phyloP scores from a whole-genome alignment of 768 basidiomycete species.

The Zangia roseola region DNA sequence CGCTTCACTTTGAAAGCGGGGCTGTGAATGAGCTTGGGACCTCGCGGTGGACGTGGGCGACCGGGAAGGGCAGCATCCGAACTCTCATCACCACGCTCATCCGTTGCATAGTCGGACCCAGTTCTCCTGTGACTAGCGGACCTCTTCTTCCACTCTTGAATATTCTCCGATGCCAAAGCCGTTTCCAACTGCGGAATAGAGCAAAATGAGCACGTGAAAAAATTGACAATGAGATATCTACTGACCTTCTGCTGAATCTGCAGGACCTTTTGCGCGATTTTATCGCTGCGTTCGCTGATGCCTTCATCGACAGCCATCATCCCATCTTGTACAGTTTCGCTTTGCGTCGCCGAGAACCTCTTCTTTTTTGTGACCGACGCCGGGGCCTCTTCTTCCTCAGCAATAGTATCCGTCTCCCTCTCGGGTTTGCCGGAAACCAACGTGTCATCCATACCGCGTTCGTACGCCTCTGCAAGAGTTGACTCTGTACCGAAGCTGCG shows the following conservation, averaged over 20 bases:
- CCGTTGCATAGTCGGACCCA: constrained; percentile 30
- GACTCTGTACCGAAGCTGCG: constrained; percentile 80
- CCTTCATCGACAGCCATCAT: constrained; percentile 87
- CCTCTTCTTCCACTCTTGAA: constrained; percentile 33
- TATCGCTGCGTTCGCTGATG: constrained; percentile 81
- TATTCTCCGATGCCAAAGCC: constrained; percentile 62
- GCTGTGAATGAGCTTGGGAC: constrained; percentile 32
- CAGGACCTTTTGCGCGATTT: constrained; percentile 83
- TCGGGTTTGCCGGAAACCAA: constrained; percentile 36
- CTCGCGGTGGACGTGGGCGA: constrained; percentile 41
- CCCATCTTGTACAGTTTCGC: constrained; percentile 66
- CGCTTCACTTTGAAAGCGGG: constrained; percentile 40
- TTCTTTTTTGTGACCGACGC: constrained; percentile 57
- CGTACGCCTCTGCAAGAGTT: constrained; percentile 70
- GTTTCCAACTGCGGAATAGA: constrained; percentile 58
- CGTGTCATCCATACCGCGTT: constrained; percentile 41
- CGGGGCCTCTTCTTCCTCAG: constrained; percentile 54
- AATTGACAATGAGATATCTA: constrained; percentile 1
- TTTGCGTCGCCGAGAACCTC: constrained; percentile 72
- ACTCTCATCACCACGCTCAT: constrained; percentile 57
- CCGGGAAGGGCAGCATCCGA: constrained; percentile 45
- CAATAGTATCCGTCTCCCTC: constrained; percentile 51
- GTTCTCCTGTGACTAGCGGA: constrained; percentile 22
- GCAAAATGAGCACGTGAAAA: constrained; percentile 7
- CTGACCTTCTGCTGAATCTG: constrained; percentile 89